Evolutionary conservation across 73 alveolate species (phyloP).

Genomic region (Paramecium bursaria): DNA sequence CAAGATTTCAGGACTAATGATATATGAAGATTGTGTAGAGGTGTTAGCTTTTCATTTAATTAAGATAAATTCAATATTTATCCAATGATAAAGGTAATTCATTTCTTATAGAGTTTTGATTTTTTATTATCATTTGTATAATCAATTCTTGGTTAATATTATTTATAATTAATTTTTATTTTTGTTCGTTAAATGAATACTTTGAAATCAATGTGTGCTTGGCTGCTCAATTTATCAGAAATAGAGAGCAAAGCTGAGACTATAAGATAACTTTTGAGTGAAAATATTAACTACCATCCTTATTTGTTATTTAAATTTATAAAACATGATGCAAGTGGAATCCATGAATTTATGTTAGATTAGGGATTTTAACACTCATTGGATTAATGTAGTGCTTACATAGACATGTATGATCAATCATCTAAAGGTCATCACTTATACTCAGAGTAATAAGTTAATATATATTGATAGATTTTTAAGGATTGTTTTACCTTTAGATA

Average conservation of each 20-base stretch:
- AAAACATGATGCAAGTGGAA: not conserved
- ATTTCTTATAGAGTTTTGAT: no score
- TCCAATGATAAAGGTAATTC: no score
- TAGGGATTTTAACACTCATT: conserved; percentile 4
- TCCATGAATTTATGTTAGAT: conserved; percentile 20
- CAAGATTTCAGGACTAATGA: no score
- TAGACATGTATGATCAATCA: conserved; percentile 18
- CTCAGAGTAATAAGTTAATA: conserved; percentile 8
- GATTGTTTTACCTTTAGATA: not conserved
- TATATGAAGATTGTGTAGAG: no score
- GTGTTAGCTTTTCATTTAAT: no score
- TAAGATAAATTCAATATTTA: no score
- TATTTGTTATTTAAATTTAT: conserved; percentile 28
- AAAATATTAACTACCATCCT: conserved; percentile 27
- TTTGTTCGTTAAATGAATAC: conserved; percentile 60
- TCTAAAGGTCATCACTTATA: not conserved
- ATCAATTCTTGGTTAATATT: no score
- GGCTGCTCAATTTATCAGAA: not conserved
- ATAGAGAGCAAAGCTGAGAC: conserved; percentile 11
- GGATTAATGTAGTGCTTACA: conserved; percentile 6
- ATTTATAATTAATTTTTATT: no score
- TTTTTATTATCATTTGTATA: no score
- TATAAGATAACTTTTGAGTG: conserved; percentile 14
- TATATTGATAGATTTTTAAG: conserved; percentile 5
- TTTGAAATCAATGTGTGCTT: conserved; percentile 13